These are phyloP conservation scores for Pachysandra terminalis DNA, from an alignment of 164 flowering plant species.

Conservation along the genomic window DNA sequence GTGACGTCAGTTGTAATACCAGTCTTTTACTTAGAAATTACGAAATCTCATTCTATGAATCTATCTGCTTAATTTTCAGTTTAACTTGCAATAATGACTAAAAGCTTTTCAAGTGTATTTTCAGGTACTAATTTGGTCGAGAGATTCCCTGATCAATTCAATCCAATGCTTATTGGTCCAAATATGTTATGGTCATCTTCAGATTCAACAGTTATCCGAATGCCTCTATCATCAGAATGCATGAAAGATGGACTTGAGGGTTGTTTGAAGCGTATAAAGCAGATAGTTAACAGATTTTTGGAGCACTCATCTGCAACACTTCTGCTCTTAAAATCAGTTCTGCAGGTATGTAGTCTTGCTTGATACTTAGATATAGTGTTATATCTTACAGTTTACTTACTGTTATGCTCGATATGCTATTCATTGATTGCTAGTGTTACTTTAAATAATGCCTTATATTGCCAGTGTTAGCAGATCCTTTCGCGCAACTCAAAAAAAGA, in stretches of 20 bases:
- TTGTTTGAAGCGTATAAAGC: constrained; percentile 46
- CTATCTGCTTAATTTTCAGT: neutral
- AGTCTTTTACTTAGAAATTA: neutral
- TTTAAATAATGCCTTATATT: too few species aligned
- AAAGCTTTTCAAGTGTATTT: constrained; percentile 8
- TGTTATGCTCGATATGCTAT: neutral
- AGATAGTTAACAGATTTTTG: constrained; percentile 51
- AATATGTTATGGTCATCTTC: constrained; percentile 51
- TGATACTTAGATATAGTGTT: constrained; percentile 2
- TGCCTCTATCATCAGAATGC: constrained; percentile 80
- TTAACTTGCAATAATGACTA: neutral
- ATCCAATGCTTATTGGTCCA: constrained; percentile 67
- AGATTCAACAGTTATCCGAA: constrained; percentile 75
- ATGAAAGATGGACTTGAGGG: constrained; percentile 57
- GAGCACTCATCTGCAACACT: constrained; percentile 69
- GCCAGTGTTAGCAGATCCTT: too few species aligned
- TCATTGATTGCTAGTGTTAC: too few species aligned
- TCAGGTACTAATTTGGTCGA: constrained; percentile 78
- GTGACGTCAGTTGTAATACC: neutral
- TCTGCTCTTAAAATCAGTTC: constrained; percentile 75
- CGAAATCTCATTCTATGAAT: neutral
- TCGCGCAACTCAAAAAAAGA: too few species aligned
- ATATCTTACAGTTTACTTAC: neutral
- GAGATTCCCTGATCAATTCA: constrained; percentile 84
- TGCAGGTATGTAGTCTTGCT: constrained; percentile 52